Evolutionary conservation across 805 yeast genomes (phyloP).

Genomic region (Ogataea corticis): DNA sequence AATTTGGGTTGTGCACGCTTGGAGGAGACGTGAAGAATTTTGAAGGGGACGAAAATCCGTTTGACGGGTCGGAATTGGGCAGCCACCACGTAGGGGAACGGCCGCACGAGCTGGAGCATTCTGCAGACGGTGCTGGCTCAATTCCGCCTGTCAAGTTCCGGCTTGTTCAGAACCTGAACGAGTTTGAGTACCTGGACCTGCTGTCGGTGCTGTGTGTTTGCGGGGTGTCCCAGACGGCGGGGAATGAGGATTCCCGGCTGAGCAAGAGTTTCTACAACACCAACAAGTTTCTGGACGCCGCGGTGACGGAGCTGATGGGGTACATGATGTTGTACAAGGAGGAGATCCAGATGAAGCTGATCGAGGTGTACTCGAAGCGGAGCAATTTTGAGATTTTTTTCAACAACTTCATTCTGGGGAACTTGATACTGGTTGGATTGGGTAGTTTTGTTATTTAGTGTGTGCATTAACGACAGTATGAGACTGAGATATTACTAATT

Average conservation of each 20-base stretch:
- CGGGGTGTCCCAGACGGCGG: conserved; percentile 10
- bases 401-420: conserved; percentile 41
- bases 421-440: conserved; percentile 38
- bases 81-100: conserved; percentile 18
- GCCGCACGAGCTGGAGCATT: background rate
- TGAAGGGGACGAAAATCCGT: conserved; percentile 23
- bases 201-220: conserved; percentile 26
- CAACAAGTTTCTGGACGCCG: conserved; percentile 31
- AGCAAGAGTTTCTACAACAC: conserved; percentile 29
- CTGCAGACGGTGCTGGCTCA: conserved; percentile 15
- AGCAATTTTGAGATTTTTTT: conserved; percentile 36
- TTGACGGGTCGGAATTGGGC: conserved; percentile 31
- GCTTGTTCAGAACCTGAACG: conserved; percentile 46
- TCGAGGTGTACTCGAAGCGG: conserved; percentile 32
- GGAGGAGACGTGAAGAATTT: conserved; percentile 10
- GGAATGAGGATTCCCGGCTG: conserved; percentile 14
- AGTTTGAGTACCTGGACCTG: conserved; percentile 40
- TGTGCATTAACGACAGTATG: background rate
- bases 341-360: conserved; percentile 32
- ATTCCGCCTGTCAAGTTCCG: conserved; percentile 42
- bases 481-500: background rate
- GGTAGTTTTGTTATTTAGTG: conserved; percentile 37
- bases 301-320: conserved; percentile 31
- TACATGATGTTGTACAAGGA: conserved; percentile 33
- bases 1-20: conserved; percentile 30